Base-by-base conservation (phyloP, 106 monocot genomes). In the Dendrobium officinale region DNA sequence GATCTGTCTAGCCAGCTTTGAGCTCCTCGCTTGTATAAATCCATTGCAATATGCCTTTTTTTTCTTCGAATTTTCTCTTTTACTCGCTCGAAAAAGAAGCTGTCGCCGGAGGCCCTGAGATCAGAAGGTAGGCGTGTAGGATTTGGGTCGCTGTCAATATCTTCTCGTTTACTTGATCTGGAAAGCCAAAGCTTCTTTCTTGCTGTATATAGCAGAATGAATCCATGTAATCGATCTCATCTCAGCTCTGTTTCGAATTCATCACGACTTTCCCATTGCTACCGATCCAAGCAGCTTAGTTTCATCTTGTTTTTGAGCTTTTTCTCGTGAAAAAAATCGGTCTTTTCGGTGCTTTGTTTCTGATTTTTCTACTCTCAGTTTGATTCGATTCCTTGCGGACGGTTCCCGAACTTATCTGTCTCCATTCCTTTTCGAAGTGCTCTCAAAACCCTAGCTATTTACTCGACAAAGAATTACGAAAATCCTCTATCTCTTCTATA, bases 351-450 rank as follows among this genome's bases (percentile, higher is more conserved):
- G 45, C 1, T 45, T 13, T 76, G 22, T 20, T 76, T 26, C 55
- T 10, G 48, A 1, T 64, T 16, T 72, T 37, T 4, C 37, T 31
- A 58, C 15, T 10, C 51, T 13, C 51, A 3, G 51, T 13, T 51
- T 51, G 51, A 51, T 51, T 76, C 75, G 19, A 75, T 80, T 80
- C 80, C 41, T 80, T 15, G 51, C 51, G 51, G 51, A 51, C 10
- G 13, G 15, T 51, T 51, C 13, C 51, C 51, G 15, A 51, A 51
- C 51, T 51, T 51, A 51, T 51, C 51, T 13, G 51, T 51, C 13
- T 51, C 51, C 13, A 51, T 51, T 51, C 51, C 13, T 80, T 27
- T 72, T 68, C 9, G 19, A 68, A 80, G 47, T 79, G n/a, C 79
- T 42, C 42, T 54, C 49, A 7, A 51, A 49, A 26, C 76, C 47